phyloP scores from a whole-genome alignment of 2,329 filamentous ascomycete species.

The Xylariomycetidae sp. region DNA sequence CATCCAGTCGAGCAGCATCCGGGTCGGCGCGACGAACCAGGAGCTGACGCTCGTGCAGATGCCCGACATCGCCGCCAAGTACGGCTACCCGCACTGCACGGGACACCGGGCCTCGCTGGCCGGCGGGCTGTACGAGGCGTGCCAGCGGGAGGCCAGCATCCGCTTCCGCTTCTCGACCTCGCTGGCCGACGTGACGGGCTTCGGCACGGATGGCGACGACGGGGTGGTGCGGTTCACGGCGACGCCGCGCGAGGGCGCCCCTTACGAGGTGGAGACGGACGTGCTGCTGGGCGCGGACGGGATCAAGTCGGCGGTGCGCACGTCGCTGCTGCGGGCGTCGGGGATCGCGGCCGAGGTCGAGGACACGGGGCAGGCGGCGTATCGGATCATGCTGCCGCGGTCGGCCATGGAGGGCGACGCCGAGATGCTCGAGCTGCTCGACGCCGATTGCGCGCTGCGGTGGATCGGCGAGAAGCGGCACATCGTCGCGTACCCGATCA shows the following conservation, averaged over 20 bases:
- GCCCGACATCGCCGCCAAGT: constrained; percentile 60
- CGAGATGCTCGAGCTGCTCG: constrained; percentile 62
- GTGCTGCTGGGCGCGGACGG: constrained; percentile 52
- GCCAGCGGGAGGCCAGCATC: constrained; percentile 57
- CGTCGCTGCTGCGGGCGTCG: constrained; percentile 49
- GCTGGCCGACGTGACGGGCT: constrained; percentile 53
- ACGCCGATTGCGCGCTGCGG: constrained; percentile 62
- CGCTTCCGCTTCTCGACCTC: constrained; percentile 63
- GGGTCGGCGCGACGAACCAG: constrained; percentile 64
- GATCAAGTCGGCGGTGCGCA: constrained; percentile 47
- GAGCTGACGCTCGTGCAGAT: constrained; percentile 70
- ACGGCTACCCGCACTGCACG: constrained; percentile 74
- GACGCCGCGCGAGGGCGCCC: constrained; percentile 49
- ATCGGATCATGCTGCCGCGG: constrained; percentile 71
- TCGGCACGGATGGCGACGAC: constrained; percentile 42
- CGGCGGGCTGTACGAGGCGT: constrained; percentile 65
- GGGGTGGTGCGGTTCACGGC: constrained; percentile 54
- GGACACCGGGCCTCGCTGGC: constrained; percentile 72
- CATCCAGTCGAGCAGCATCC: constrained; percentile 67
- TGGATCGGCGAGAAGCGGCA: constrained; percentile 75
- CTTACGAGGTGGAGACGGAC: constrained; percentile 50
- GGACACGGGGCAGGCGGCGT: constrained; percentile 72
- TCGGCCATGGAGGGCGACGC: constrained; percentile 63
- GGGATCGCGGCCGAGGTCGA: constrained; percentile 51
- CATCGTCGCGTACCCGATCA: constrained; percentile 74